A percentile compares a stretch with the other conserved stretches of the same genome.
These are phyloP conservation scores for Gossypium anomalum DNA, from an alignment of 345 rosid genomes.

Conservation along the genomic window DNA sequence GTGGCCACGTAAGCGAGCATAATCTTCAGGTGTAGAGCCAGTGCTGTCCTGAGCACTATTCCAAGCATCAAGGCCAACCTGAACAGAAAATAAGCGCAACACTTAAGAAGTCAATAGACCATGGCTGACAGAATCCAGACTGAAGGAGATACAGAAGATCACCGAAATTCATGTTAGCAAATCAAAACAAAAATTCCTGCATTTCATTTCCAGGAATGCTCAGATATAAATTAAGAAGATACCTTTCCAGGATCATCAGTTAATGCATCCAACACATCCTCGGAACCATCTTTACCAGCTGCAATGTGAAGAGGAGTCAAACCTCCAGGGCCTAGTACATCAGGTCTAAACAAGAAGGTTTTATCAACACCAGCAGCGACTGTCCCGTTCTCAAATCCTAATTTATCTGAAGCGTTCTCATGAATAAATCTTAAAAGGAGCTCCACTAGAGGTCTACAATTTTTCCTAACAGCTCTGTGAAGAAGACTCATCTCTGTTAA, in stretches of 20 bases:
- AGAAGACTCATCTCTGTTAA: conserved; percentile 79
- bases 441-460: conserved; percentile 69
- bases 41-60: conserved; percentile 74
- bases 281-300: conserved; percentile 97
- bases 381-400: conserved; percentile 23
- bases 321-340: conserved; percentile 79
- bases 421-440: conserved; percentile 72
- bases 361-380: conserved; percentile 23
- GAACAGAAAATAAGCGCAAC: not conserved
- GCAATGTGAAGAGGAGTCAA: conserved; percentile 98
- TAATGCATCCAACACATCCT: conserved; percentile 78
- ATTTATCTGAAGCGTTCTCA: conserved; percentile 22
- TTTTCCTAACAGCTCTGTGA: conserved; percentile 93
- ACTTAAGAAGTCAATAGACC: not conserved
- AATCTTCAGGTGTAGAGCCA: conserved; percentile 92
- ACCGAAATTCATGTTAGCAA: conserved; percentile 3
- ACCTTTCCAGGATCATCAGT: conserved; percentile 90
- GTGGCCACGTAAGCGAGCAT: conserved; percentile 94
- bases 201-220: not conserved
- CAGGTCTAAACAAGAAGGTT: conserved; percentile 64
- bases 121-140: not conserved
- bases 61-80: conserved; percentile 97
- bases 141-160: not conserved
- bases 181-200: not conserved
- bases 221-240: conserved; percentile 13